Evolutionary conservation across 352 stramenopile species (phyloP).

Genomic region (Phytopythium ostracodes): DNA sequence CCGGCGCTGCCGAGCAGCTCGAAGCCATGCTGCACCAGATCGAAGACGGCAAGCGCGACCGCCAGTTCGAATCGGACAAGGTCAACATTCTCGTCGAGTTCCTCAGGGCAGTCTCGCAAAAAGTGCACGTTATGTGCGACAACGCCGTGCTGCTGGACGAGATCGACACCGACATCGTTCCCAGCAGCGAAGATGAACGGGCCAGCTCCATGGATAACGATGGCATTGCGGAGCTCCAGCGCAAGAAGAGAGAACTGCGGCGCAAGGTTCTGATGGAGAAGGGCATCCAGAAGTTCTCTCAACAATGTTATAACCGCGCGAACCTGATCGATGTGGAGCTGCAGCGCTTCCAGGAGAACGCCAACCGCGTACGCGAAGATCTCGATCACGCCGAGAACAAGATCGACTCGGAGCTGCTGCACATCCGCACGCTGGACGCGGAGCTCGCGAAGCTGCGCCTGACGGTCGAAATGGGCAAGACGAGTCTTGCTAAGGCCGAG

Average conservation of each 20-base stretch:
- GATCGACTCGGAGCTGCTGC: slow-evolving; percentile 63
- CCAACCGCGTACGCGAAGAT: slow-evolving; percentile 42
- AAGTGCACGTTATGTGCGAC: slow-evolving; percentile 42
- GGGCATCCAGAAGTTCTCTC: slow-evolving; percentile 62
- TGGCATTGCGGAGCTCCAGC: slow-evolving; percentile 44
- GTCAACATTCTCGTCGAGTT: slow-evolving; percentile 47
- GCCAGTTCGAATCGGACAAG: slow-evolving; percentile 56
- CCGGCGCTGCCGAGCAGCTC: slow-evolving; percentile 53
- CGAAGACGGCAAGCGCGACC: slow-evolving; percentile 61
- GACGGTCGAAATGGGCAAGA: slow-evolving; percentile 59
- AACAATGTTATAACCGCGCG: slow-evolving; percentile 53
- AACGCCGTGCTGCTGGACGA: slow-evolving; percentile 44
- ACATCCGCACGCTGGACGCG: slow-evolving; percentile 57
- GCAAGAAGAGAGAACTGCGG: slow-evolving; percentile 68
- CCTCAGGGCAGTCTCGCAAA: slow-evolving; percentile 46
- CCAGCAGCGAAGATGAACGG: slow-evolving; percentile 20
- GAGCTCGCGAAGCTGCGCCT: slow-evolving; percentile 62
- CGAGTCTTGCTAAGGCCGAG: slow-evolving; percentile 38
- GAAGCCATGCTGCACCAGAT: slow-evolving; percentile 64
- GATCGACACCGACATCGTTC: slow-evolving; percentile 35
- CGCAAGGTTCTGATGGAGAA: slow-evolving; percentile 73
- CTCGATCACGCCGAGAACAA: slow-evolving; percentile 66
- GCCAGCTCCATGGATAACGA: slow-evolving; percentile 16
- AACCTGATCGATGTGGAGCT: slow-evolving; percentile 60
- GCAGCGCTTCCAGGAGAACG: slow-evolving; percentile 38